Evolutionary conservation across 1,284 basidiomycete genomes (phyloP), one percentile per base, ranked within the genome.

Genomic region (Porogramme epimiltina): DNA sequence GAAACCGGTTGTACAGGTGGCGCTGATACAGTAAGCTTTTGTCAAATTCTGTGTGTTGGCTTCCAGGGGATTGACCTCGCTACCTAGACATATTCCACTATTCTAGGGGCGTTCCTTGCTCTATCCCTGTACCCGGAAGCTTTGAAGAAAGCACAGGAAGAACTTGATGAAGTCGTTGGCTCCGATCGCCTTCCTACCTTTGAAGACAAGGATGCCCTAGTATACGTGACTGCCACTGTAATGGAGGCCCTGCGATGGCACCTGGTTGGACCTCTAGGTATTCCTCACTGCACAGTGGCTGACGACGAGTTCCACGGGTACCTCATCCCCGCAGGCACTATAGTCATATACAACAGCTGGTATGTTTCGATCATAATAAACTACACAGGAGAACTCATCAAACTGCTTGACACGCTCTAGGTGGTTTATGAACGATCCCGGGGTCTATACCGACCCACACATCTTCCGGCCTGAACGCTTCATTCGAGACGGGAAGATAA

Each of bases 111-210:
- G 49, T 65, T 73, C 51, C 58, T 74, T 8, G 66, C 67, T 1
- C 66, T 73, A 63, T 46, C 69, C 0, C 58, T 68, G 25, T 60
- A 70, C 41, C 74, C 70, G 0, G 70, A 73, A 3, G 63, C 70
- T 3, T 60, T 61, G 41, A 41, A 40, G 20, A 62, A 58, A 38
- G 65, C 65, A 0, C 71, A 70, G 26, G 54, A 54, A 1, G 68
- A 73, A 49, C 51, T 71, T 10, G 68, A 70, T 25, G 20, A 40
- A 0, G 52, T 66, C 4, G 53, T 66, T 2, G 62, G 64, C 3
- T 43, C 53, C 11, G 61, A 70, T 24, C 56, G 62, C 15, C 47
- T 64, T 3, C 59, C 60, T 1, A 50, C 55, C 15, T 62, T 62
- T 20, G 40, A 45, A 3, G 62, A 64, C 41, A 47, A 42, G 2